Percentiles rank a stretch among this genome's conserved stretches.
phyloP scores from a whole-genome alignment of 768 basidiomycete genomes.

The Suillus lakei region DNA sequence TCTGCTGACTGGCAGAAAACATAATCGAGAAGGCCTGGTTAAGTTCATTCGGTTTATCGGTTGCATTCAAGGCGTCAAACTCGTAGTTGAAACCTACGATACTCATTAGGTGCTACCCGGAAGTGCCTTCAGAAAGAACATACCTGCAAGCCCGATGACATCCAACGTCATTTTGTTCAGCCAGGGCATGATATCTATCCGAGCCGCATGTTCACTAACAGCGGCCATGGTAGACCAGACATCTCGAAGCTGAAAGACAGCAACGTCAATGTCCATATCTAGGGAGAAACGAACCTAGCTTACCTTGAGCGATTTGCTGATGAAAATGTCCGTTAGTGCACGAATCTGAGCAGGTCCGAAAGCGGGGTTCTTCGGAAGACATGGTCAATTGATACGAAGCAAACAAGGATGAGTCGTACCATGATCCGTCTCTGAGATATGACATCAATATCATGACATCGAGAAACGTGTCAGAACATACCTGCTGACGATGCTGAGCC shows the following conservation, averaged over 20 bases:
- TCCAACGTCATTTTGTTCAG: slow-evolving; percentile 43
- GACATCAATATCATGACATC: not conserved
- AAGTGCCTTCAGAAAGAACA: not conserved
- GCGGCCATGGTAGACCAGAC: slow-evolving; percentile 44
- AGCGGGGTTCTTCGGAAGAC: slow-evolving; percentile 56
- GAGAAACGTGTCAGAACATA: slow-evolving; percentile 8
- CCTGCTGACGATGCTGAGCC: slow-evolving; percentile 46
- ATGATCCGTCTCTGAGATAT: slow-evolving; percentile 31
- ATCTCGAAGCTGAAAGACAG: slow-evolving; percentile 49
- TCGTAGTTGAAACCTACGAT: slow-evolving; percentile 43
- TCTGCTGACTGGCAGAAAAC: slow-evolving; percentile 18
- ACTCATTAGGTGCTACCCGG: not conserved
- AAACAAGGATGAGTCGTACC: slow-evolving; percentile 18
- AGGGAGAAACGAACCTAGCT: slow-evolving; percentile 3
- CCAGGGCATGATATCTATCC: slow-evolving; percentile 39
- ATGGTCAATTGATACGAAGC: not conserved
- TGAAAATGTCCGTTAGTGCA: slow-evolving; percentile 58
- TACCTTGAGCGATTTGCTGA: slow-evolving; percentile 59
- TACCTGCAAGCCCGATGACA: slow-evolving; percentile 48
- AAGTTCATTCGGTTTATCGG: slow-evolving; percentile 34
- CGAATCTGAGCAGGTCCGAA: slow-evolving; percentile 66
- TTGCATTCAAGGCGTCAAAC: slow-evolving; percentile 36
- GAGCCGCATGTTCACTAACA: slow-evolving; percentile 17
- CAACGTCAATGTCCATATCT: not conserved
- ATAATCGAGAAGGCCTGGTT: slow-evolving; percentile 39